Base-by-base conservation (phyloP, 2,329 filamentous ascomycete species). In the Phoma sp. region DNA sequence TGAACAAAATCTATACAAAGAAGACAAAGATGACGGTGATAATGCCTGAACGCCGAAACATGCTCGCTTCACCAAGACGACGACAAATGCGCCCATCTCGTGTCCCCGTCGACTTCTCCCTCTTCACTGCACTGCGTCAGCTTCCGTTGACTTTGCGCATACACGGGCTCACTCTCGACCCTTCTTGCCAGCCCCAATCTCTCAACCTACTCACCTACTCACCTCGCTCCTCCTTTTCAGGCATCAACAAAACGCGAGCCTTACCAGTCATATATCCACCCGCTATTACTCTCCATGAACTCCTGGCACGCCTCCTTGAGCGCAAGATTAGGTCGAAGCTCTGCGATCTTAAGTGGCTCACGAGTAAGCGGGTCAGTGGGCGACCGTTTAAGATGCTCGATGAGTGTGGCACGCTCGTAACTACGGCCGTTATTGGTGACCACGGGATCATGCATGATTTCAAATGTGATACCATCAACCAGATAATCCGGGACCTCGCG, bases 231-330 rank as follows among this genome's bases (percentile, higher is more conserved):
- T 2, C 18, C 18, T 18, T 18, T 18, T 18, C 18, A 29, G 27
- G 32, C 9, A n/a, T 5, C 9, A 33, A 33, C 9, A 37, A 59
- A 61, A 52, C 59, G 61, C 58, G 43, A 13, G 51, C 67, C 70
- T 65, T 79, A 96, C 89, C 90, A 98, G 72, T 97, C 93, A 35
- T 90, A 92, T 0, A 92, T 91, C 90, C 95, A 96, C 8, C 91
- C 93, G 23, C 59, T 66, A 66, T 96, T 97, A 63, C 90, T 80
- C 25, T 89, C 83, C 54, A 97, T 78, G 66, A 96, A 98, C 62
- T 95, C 90, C 40, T 90, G 86, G 69, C 91, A 96, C 0, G 91
- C 93, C 47, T 90, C 84, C 72, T 88, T 91, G 53, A 98, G 79
- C 0, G 84, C 89, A 39, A 96, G 81, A 71, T 98, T 98, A 0